Base-by-base conservation (phyloP, 352 stramenopile species). In the Phytopythium montanum region DNA sequence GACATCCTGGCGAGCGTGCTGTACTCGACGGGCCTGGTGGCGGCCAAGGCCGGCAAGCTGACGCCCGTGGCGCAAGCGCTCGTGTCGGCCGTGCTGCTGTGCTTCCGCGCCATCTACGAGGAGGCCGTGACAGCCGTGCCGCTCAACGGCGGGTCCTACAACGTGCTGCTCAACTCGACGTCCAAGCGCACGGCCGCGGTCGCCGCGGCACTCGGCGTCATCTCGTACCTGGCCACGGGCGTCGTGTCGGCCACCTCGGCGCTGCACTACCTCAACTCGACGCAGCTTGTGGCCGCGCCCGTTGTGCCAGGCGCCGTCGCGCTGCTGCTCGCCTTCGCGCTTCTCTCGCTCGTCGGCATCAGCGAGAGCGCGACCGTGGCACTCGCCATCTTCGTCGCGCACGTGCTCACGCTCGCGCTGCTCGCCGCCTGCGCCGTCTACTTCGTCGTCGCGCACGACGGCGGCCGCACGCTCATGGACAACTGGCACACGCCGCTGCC, bases 141-240 rank as follows among this genome's bases (percentile, higher is more conserved):
- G 5, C 77, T 96, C 36, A 97, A 97, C 58, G 91, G 91, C 29
- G 91, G 90, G 14, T 94, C 88, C 12, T 97, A 97, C 69, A 97
- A 97, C 56, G 81, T 97, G 25, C 67, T 97, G 41, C 76, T 97
- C 21, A 97, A 97, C 65, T 95, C 88, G 10, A 97, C 90, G 25
- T 94, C 79, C 50, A 97, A 97, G 74, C 68, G 76, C 59, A 80
- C 90, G 26, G 91, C 91, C n/a, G 88, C 87, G 0, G 79, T 96
- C 18, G 91, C 91, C 12, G 91, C 91, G 6, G 87, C 86, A 0
- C 82, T 97, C 33, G 86, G 88, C 8, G 88, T 97, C 61, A 95
- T 97, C 62, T 92, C 88, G 26, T 97, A 97, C 69, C 74, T 97
- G 39, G 90, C 91, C 7, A 97, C 91, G 1, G 91, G 87, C 0